Percentiles rank a stretch among this genome's conserved stretches.
phyloP scores from a whole-genome alignment of 306 rosid species.

The Luffa aegyptiaca region DNA sequence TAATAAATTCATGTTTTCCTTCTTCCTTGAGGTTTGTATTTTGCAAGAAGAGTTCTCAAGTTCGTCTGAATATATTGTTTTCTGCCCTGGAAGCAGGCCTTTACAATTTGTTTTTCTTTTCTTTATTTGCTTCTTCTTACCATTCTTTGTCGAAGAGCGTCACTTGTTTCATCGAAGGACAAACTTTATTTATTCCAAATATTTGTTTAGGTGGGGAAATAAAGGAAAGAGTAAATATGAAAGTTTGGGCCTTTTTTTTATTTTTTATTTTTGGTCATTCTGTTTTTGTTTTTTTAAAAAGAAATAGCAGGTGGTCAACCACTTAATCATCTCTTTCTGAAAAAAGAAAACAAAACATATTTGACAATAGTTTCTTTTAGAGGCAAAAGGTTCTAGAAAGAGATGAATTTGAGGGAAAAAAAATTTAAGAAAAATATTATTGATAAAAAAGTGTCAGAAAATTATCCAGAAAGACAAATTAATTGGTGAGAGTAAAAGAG shows the following conservation, averaged over 20 bases:
- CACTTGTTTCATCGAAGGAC: background rate
- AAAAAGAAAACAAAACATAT: background rate
- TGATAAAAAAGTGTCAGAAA: background rate
- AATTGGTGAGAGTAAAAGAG: background rate
- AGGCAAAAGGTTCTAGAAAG: too few relatives aligned
- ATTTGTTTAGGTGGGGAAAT: background rate
- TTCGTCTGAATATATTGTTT: background rate
- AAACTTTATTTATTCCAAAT: too few relatives aligned
- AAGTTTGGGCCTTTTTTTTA: too few relatives aligned
- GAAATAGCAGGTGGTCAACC: too few relatives aligned
- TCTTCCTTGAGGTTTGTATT: conserved; percentile 6
- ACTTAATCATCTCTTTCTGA: background rate
- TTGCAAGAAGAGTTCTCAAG: background rate
- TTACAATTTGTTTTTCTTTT: background rate
- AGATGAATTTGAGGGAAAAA: background rate
- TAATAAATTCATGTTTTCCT: background rate
- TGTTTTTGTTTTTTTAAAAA: too few relatives aligned
- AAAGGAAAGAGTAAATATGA: too few relatives aligned
- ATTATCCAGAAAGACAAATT: background rate
- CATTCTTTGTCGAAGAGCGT: background rate
- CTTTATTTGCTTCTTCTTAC: background rate
- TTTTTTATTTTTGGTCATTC: too few relatives aligned
- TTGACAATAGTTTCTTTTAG: background rate
- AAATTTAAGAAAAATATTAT: background rate
- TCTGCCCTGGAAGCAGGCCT: background rate